Evolutionary conservation across 148 eudicot species (phyloP), one percentile per base, ranked within the genome.

Genomic region (Fagopyrum homotropicum): DNA sequence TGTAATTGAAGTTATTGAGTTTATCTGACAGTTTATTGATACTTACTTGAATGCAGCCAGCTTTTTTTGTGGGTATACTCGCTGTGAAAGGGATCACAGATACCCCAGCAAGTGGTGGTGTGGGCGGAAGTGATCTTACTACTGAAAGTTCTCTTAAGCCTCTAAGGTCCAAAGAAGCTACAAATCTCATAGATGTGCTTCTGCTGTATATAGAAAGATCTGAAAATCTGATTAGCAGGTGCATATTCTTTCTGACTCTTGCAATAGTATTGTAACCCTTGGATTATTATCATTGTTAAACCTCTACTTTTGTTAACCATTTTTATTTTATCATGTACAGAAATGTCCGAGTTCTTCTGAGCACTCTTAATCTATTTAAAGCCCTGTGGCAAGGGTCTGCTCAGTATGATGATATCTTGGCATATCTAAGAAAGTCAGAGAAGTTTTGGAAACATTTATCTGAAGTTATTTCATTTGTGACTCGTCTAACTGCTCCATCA

Each of bases 311-410:
- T 26, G 15, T 77, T 80, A 44, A 46, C 16, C n/a, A 22, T 69
- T 16, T 43, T 63, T 6, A 59, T 44, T 77, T 80, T 72, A 30
- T 80, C 68, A 4, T 76, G 54, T 77, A 63, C 89, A 96, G 99
- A 79, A 85, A 92, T 72, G 84, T 87, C 47, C 80, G 75, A 22
- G 78, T 83, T 81, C 77, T 92, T 84, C 77, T 83, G 66, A 82
- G 83, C 71, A 73, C 88, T 55, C 83, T 92, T 78, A 78, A 86
- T 77, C 84, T 96, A 79, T 76, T 92, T 8, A 90, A 84, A 80
- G 90, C 92, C 51, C 75, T 92, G 80, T 96, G 99, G 98, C 88
- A 85, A 86, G 94, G 86, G 72, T 96, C 99, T 80, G 81, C 89
- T 75, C 94, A 86, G 83, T 92, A 89, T 79, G 57, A 76, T 73